Conservation (phyloP, 345 rosid genomes). For the Pistacia vera region DNA sequence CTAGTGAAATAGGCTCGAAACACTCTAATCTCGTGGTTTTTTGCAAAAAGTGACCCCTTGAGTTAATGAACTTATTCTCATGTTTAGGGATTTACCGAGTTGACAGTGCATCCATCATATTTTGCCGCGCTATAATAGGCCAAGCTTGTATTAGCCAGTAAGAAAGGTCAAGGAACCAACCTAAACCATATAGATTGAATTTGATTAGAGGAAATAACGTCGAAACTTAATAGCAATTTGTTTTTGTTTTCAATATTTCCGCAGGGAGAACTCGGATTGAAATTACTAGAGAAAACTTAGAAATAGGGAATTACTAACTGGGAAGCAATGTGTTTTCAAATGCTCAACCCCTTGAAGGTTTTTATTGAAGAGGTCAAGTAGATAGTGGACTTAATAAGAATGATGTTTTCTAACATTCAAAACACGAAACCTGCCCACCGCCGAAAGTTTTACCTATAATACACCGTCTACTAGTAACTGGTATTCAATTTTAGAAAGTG, state of each 20-base stretch:
- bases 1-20: not conserved
- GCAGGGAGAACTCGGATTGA: not conserved
- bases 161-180: not conserved
- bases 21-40: not conserved
- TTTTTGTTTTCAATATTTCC: not conserved
- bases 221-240: not conserved
- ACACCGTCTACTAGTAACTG: too few species aligned
- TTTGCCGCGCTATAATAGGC: not conserved
- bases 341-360: too few species aligned
- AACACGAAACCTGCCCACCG: too few species aligned
- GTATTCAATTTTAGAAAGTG: too few species aligned
- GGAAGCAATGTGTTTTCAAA: not conserved
- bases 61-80: not conserved
- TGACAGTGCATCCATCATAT: not conserved
- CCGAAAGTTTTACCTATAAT: too few species aligned
- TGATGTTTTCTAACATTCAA: too few species aligned
- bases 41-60: not conserved
- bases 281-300: not conserved
- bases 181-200: not conserved
- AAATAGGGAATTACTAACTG: not conserved
- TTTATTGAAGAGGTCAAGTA: too few species aligned
- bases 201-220: not conserved
- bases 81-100: not conserved
- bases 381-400: too few species aligned
- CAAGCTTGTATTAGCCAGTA: not conserved